These are phyloP conservation scores for Globisporangium middletonii DNA, from an alignment of 352 stramenopile genomes.

Conservation along the genomic window DNA sequence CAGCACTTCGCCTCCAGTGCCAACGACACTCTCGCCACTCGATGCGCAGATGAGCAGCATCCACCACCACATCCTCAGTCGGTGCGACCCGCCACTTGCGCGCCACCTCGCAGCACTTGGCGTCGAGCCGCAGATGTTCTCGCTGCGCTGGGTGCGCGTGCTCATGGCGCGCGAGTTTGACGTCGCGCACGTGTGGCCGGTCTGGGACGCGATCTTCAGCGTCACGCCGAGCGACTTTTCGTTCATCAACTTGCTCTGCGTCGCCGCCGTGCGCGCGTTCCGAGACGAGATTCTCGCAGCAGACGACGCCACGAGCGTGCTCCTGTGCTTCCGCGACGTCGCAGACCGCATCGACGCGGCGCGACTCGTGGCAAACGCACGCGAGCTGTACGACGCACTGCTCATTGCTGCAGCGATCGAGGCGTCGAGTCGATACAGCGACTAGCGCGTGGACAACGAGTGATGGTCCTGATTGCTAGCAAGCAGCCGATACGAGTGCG, in stretches of 20 bases:
- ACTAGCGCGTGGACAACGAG: not conserved
- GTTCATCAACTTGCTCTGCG: conserved; percentile 74
- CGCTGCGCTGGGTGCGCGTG: conserved; percentile 69
- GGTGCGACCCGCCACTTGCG: conserved; percentile 55
- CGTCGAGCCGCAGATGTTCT: conserved; percentile 67
- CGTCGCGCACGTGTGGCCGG: conserved; percentile 64
- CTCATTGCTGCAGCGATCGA: conserved; percentile 57
- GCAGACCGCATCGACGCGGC: conserved; percentile 40
- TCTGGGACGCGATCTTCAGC: conserved; percentile 77
- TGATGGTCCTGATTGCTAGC: not conserved
- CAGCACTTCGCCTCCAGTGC: not conserved
- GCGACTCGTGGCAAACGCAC: conserved; percentile 47
- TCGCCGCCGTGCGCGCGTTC: conserved; percentile 62
- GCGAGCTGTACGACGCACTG: conserved; percentile 61
- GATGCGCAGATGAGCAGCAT: conserved; percentile 76
- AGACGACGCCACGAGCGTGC: conserved; percentile 51
- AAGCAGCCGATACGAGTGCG: not conserved
- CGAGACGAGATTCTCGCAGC: conserved; percentile 54
- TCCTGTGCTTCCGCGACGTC: conserved; percentile 54
- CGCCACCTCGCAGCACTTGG: conserved; percentile 38
- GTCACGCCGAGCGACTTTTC: conserved; percentile 64
- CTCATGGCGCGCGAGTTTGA: conserved; percentile 76
- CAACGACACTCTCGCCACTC: conserved; percentile 26
- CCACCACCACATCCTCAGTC: conserved; percentile 53
- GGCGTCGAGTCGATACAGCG: conserved; percentile 20